Evolutionary conservation across 352 stramenopile genomes (phyloP).

Genomic region (Pseudoperonospora humuli): DNA sequence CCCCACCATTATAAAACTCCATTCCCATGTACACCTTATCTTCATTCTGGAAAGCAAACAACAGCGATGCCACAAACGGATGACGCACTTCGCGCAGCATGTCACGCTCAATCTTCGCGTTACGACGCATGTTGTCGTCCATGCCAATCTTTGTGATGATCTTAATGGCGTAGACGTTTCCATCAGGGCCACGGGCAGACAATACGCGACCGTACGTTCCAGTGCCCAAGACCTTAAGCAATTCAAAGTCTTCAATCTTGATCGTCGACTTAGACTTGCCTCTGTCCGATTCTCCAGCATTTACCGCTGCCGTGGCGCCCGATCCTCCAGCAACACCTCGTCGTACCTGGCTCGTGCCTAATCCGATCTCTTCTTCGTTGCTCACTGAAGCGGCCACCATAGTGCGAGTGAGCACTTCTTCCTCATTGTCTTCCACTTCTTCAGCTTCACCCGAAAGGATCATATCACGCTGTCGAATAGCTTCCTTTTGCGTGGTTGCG

Average conservation of each 20-base stretch:
- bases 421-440: conserved; percentile 64
- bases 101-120: conserved; percentile 89
- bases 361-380: conserved; percentile 49
- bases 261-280: conserved; percentile 75
- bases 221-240: conserved; percentile 78
- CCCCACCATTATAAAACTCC: conserved; percentile 97
- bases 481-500: conserved; percentile 33
- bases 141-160: conserved; percentile 87
- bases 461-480: conserved; percentile 44
- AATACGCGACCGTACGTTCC: conserved; percentile 81
- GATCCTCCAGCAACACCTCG: conserved; percentile 11
- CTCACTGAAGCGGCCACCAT: conserved; percentile 50
- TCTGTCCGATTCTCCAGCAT: conserved; percentile 24
- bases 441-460: conserved; percentile 69
- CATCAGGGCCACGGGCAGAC: conserved; percentile 56
- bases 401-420: conserved; percentile 48
- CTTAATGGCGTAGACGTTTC: conserved; percentile 81
- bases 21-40: conserved; percentile 98
- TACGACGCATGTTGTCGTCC: conserved; percentile 72
- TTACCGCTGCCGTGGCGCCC: conserved; percentile 4
- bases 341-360: conserved; percentile 21
- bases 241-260: conserved; percentile 83
- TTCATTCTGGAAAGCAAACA: conserved; percentile 96
- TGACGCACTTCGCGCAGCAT: conserved; percentile 93
- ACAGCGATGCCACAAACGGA: conserved; percentile 94